These are phyloP conservation scores for Pythium folliculosum DNA, from an alignment of 352 stramenopile species.

Conservation along the genomic window DNA sequence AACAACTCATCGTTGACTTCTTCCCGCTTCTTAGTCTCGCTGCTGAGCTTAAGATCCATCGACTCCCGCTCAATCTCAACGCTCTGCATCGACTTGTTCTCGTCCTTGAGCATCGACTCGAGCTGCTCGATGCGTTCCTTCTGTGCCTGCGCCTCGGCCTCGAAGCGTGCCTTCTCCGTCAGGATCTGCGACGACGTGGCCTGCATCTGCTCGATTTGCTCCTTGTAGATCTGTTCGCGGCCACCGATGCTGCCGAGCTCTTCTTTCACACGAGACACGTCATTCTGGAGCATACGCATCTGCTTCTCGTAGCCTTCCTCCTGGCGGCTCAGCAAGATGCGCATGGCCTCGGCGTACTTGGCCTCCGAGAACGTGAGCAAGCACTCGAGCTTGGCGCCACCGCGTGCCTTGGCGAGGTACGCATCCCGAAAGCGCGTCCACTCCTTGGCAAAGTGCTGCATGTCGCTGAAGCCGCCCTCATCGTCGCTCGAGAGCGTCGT, in stretches of 20 bases:
- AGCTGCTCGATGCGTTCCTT: slow-evolving; percentile 68
- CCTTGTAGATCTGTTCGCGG: slow-evolving; percentile 83
- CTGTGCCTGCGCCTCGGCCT: slow-evolving; percentile 68
- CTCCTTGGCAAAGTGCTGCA: slow-evolving; percentile 77
- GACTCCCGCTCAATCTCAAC: slow-evolving; percentile 79
- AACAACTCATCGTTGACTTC: slow-evolving; percentile 63
- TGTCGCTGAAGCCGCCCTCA: slow-evolving; percentile 67
- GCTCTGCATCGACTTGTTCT: slow-evolving; percentile 63
- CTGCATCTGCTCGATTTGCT: slow-evolving; percentile 88
- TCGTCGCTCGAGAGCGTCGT: slow-evolving; percentile 42
- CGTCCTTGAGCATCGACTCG: slow-evolving; percentile 64
- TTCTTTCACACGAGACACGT: slow-evolving; percentile 81
- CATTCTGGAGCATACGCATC: slow-evolving; percentile 69
- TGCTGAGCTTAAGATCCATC: slow-evolving; percentile 65
- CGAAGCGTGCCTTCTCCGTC: slow-evolving; percentile 72
- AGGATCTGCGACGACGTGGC: slow-evolving; percentile 69
- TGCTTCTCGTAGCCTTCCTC: slow-evolving; percentile 88
- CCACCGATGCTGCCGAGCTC: slow-evolving; percentile 78
- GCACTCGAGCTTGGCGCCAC: slow-evolving; percentile 73
- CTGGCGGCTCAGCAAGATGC: slow-evolving; percentile 75
- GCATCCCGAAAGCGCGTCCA: slow-evolving; percentile 73
- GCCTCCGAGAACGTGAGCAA: slow-evolving; percentile 76
- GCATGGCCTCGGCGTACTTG: slow-evolving; percentile 84
- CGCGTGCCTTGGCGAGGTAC: slow-evolving; percentile 70
- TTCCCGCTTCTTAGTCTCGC: slow-evolving; percentile 55